Evolutionary conservation across 176 grass and related monocot species (phyloP).

Genomic region (Olyra latifolia): DNA sequence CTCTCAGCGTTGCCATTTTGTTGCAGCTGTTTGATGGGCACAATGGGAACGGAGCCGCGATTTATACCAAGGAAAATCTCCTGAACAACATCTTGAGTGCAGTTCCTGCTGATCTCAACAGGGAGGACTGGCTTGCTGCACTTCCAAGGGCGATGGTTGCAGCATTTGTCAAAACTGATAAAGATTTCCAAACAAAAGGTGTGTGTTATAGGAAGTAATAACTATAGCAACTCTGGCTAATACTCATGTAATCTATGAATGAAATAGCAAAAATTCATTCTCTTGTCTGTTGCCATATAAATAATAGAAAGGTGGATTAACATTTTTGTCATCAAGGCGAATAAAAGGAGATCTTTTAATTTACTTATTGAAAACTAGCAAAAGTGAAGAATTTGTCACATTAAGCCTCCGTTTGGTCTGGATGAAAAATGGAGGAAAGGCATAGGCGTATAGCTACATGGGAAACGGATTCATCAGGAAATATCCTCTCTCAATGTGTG

Average conservation of each 20-base stretch:
- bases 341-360: background rate
- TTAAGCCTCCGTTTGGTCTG: background rate
- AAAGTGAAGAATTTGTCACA: conserved; percentile 24
- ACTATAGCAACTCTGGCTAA: background rate
- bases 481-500: too few relatives aligned
- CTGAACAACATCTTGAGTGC: conserved; percentile 79
- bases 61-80: conserved; percentile 91
- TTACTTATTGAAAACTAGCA: background rate
- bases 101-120: conserved; percentile 80
- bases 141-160: conserved; percentile 89
- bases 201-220: background rate
- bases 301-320: background rate
- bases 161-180: conserved; percentile 94
- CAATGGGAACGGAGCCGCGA: conserved; percentile 75
- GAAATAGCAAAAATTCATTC: background rate
- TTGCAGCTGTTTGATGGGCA: conserved; percentile 97
- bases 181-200: conserved; percentile 93
- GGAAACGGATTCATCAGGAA: too few relatives aligned
- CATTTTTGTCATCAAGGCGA: background rate
- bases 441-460: too few relatives aligned
- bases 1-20: background rate
- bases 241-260: background rate
- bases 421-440: too few relatives aligned
- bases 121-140: conserved; percentile 91
- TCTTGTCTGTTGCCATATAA: background rate